Base-by-base conservation (phyloP, 306 rosid genomes). In the Elaeagnus macrophylla region DNA sequence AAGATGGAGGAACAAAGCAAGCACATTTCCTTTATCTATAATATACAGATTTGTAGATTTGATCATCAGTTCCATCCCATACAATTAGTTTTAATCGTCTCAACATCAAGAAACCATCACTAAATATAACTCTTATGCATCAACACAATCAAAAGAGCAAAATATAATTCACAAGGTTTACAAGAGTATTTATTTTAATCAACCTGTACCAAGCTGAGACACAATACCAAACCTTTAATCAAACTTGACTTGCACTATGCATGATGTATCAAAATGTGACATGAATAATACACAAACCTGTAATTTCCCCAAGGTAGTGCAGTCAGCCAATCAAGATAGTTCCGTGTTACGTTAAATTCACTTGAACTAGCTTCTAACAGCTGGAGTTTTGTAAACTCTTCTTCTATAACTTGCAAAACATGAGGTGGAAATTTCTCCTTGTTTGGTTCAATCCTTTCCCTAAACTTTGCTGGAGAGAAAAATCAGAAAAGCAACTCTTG, bases 301-400 rank as follows among this genome's bases (percentile, higher is more conserved):
- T 80, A 87, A 73, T 80, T 87, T 72, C 95, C 99, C 96, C 96
- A 93, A 43, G 99, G 96, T 48, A 93, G 84, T 56, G 82, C 91
- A 49, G 96, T 93, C 88, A 93, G 75, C 99, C 99, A 93, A 78
- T 93, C 99, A 73, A 93, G 76, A 73, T 93, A 93, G 75, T 93
- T 93, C 56, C 99, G 89, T 10, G 99, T 93, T 53, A 93, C 99
- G 56, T 88, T 87, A 78, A 93, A 93, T 75, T 91, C 97, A 70
- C 99, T 93, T 0, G 96, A 93, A 70, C 99, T 87, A 56, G 99
- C 94, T 77, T 93, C 99, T 74, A 93, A 73, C 16, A 93, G 80
- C 73, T 87, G 99, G 54, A 87, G 74, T 72, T 93, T 87, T 51
- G 95, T 72, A 41, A 87, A 96, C 72, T 93, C 99, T 82, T 93